These are phyloP conservation scores for Calonectria pauciramosa DNA, from an alignment of 2,329 filamentous ascomycete species.

Conservation along the genomic window DNA sequence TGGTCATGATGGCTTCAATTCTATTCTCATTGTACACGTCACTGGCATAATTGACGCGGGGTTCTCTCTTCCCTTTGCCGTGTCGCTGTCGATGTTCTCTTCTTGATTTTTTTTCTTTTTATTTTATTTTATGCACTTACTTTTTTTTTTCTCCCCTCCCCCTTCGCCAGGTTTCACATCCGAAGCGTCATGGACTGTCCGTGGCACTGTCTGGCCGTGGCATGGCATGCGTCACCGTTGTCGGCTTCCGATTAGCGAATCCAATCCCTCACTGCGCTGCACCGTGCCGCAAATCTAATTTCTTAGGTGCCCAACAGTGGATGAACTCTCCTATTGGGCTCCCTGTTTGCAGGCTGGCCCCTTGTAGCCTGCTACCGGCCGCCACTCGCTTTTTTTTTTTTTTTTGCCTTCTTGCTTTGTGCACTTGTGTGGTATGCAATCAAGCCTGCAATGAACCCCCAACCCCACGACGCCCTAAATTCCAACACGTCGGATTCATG, in stretches of 20 bases:
- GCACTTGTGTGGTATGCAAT: neutral
- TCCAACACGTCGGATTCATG: constrained; percentile 6
- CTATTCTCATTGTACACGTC: neutral
- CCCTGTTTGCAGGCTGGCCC: neutral
- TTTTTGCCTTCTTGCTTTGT: neutral
- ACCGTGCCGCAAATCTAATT: constrained; percentile 7
- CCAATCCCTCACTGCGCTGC: constrained; percentile 1
- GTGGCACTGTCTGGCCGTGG: constrained; percentile 9
- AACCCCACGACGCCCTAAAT: neutral
- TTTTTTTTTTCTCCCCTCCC: neutral
- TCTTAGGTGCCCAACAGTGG: constrained; percentile 23
- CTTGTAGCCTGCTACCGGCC: neutral
- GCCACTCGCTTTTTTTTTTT: neutral
- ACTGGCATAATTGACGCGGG: neutral
- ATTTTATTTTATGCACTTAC: neutral
- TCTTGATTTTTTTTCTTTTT: neutral
- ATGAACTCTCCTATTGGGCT: neutral
- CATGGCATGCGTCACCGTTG: constrained; percentile 28
- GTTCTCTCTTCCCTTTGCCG: neutral
- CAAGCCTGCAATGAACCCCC: neutral
- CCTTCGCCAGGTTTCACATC: constrained; percentile 5
- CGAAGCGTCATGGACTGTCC: constrained; percentile 22
- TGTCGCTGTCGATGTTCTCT: neutral
- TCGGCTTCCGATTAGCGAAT: constrained; percentile 23
- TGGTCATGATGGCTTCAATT: constrained; percentile 1